phyloP scores from a whole-genome alignment of 2,329 filamentous ascomycete genomes.

The Furcasterigmium sp. region DNA sequence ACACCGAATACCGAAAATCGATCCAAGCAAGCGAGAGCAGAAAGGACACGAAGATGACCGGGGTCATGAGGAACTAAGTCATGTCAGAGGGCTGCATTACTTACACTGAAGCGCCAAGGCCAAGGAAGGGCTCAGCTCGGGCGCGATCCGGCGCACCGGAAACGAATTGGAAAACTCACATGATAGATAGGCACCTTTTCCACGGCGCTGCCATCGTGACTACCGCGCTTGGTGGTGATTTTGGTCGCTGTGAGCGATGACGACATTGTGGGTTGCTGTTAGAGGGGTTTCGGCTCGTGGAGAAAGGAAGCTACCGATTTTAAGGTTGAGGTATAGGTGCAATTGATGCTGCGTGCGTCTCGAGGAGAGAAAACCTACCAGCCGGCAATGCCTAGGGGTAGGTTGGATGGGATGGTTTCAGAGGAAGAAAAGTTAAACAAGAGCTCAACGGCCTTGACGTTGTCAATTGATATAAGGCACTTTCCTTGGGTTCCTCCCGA shows the following conservation, averaged over 20 bases:
- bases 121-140: too few relatives aligned
- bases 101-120: too few relatives aligned
- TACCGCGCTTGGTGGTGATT: conserved; percentile 6
- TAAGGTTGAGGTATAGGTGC: too few relatives aligned
- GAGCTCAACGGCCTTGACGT: too few relatives aligned
- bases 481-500: too few relatives aligned
- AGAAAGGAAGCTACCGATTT: not conserved
- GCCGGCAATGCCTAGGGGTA: too few relatives aligned
- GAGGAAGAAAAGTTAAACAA: too few relatives aligned
- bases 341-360: too few relatives aligned
- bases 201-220: conserved; percentile 4
- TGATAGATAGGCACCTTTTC: conserved; percentile 16
- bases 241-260: conserved; percentile 12
- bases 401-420: too few relatives aligned
- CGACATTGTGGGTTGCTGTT: conserved; percentile 10
- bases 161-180: conserved; percentile 7
- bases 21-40: conserved; percentile 59
- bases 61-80: conserved; percentile 51
- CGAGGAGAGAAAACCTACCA: too few relatives aligned
- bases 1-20: conserved; percentile 49
- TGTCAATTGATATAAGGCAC: too few relatives aligned
- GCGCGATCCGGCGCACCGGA: not conserved
- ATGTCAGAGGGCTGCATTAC: too few relatives aligned
- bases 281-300: not conserved
- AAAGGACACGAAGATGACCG: conserved; percentile 59